phyloP scores from a whole-genome alignment of 2,329 filamentous ascomycete genomes.

The Acephala macrosclerotiorum region DNA sequence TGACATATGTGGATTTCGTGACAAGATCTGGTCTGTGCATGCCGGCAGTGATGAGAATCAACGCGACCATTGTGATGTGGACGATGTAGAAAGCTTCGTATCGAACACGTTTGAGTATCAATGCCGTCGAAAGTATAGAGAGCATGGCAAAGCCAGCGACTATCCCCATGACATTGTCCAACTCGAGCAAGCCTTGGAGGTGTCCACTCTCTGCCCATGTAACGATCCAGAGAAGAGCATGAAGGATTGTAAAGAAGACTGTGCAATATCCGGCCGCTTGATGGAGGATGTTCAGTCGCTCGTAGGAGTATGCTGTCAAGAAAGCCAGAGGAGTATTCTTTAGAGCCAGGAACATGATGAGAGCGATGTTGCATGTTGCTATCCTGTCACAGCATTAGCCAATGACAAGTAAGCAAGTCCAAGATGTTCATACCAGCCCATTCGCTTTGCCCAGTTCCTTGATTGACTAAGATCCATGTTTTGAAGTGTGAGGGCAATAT shows the following conservation, averaged over 20 bases:
- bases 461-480: constrained; percentile 31
- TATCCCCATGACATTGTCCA: constrained; percentile 55
- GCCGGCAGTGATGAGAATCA: constrained; percentile 55
- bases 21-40: constrained; percentile 58
- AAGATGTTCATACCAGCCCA: background rate
- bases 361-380: constrained; percentile 53
- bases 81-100: constrained; percentile 64
- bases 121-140: constrained; percentile 52
- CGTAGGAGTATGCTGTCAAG: constrained; percentile 62
- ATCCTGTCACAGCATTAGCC: constrained; percentile 48
- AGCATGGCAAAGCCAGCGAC: constrained; percentile 56
- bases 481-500: constrained; percentile 46
- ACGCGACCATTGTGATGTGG: constrained; percentile 57
- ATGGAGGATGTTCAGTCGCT: constrained; percentile 64
- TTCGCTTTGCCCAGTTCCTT: background rate
- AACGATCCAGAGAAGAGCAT: constrained; percentile 52
- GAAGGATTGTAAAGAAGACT: constrained; percentile 55
- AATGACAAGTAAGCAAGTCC: background rate
- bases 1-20: constrained; percentile 50
- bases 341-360: constrained; percentile 62
- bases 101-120: constrained; percentile 49
- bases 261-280: constrained; percentile 56
- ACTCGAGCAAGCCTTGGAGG: constrained; percentile 44
- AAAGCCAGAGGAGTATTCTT: constrained; percentile 65
- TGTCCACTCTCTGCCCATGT: constrained; percentile 42